Conservation (phyloP, 257 asterid genomes). For the Solanum pennellii region DNA sequence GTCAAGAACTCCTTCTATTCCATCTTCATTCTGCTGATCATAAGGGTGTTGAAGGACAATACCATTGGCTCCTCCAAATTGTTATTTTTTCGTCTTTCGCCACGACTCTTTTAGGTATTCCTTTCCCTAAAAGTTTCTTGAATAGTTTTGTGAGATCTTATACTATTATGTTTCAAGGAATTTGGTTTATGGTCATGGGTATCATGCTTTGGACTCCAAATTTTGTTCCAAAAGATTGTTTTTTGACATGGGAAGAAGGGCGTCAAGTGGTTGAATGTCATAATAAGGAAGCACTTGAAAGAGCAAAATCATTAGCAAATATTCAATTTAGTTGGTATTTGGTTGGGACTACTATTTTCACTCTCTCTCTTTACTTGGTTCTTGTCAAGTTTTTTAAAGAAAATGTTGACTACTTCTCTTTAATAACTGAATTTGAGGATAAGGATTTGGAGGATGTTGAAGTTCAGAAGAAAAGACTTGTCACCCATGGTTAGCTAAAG, state of each 20-base stretch:
- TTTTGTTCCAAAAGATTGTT: constrained; percentile 39
- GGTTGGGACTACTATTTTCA: constrained; percentile 20
- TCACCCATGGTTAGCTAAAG: constrained; percentile 2
- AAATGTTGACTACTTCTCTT: constrained; percentile 27
- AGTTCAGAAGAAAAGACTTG: constrained; percentile 32
- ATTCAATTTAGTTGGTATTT: constrained; percentile 53
- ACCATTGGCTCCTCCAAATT: constrained; percentile 66
- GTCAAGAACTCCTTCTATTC: constrained; percentile 57
- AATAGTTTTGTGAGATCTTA: constrained; percentile 37
- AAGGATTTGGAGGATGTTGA: constrained; percentile 23
- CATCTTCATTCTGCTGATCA: constrained; percentile 80
- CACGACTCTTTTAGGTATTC: constrained; percentile 39
- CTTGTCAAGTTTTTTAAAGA: constrained; percentile 17
- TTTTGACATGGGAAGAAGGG: constrained; percentile 24
- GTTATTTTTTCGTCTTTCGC: constrained; percentile 27
- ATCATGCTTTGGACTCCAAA: constrained; percentile 66
- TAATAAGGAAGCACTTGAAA: constrained; percentile 31
- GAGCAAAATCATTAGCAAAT: constrained; percentile 65
- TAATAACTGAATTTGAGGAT: constrained; percentile 17
- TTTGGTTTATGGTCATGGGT: constrained; percentile 64
- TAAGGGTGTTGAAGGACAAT: constrained; percentile 69
- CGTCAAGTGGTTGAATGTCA: constrained; percentile 41
- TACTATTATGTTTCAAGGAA: constrained; percentile 51
- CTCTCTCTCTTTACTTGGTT: constrained; percentile 29
- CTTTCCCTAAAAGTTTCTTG: constrained; percentile 40